Evolutionary conservation across 2,329 filamentous ascomycete species (phyloP).

Genomic region (Akanthomyces uredinophilus): DNA sequence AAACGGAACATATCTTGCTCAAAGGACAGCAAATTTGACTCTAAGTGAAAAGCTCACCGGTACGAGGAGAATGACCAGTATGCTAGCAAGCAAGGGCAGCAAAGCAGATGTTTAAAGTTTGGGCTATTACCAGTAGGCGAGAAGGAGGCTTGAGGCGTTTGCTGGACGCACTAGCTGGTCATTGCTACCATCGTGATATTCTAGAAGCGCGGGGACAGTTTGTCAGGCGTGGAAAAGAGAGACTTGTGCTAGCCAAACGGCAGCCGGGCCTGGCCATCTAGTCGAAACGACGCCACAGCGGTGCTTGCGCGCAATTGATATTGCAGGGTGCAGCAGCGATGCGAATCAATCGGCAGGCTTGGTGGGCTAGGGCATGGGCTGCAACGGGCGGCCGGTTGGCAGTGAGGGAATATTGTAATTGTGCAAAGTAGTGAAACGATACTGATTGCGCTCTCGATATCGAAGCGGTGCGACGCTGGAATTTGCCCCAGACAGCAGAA

Average conservation of each 20-base stretch:
- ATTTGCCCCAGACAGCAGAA: neutral
- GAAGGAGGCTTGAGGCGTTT: neutral
- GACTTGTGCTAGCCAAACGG: neutral
- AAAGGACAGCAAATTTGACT: too few species aligned
- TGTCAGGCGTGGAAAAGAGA: too few species aligned
- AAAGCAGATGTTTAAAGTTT: neutral
- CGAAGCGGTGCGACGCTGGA: neutral
- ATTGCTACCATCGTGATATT: neutral
- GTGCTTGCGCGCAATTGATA: neutral
- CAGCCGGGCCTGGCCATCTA: neutral
- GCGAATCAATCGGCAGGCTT: neutral
- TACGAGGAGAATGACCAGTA: neutral
- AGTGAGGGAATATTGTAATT: neutral
- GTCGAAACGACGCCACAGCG: constrained; percentile 8
- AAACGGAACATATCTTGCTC: neutral
- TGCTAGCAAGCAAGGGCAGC: neutral
- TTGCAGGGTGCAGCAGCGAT: constrained; percentile 5
- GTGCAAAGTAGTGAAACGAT: neutral
- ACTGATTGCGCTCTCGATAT: neutral
- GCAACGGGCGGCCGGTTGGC: too few species aligned
- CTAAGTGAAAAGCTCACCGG: too few species aligned
- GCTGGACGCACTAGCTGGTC: neutral
- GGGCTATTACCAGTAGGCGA: neutral
- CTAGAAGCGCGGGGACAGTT: neutral
- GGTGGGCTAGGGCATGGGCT: neutral